Evolutionary conservation across 2,329 filamentous ascomycete genomes (phyloP), one percentile per base, ranked within the genome.

Genomic region (Elsinoe necatrix): DNA sequence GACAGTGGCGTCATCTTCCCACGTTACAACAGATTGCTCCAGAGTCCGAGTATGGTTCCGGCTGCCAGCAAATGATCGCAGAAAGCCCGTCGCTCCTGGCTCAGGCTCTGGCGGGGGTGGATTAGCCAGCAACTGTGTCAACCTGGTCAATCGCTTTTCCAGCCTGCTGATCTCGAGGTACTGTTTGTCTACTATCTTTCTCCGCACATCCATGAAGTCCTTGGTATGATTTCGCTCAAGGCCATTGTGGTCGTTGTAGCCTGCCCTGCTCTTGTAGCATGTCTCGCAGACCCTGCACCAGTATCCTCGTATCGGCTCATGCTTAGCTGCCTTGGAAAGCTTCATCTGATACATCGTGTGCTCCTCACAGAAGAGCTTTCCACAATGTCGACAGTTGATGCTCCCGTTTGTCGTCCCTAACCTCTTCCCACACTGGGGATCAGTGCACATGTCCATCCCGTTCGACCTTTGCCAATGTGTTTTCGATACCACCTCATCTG

Each of bases 291-390:
- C 92, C 54, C 93, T 77, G 64, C 89, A 95, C 93, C 93, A 98
- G 63, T 89, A 81, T 6, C 93, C 93, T 60, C 92, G 78, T 1
- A 93, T 82, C 0, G 93, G 92, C 61, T 98, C 93, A 71, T 96
- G 89, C 58, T 85, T 81, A 3, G 93, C 93, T 27, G 90, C 86
- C 56, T 91, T 80, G 7, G 91, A 95, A 9, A 98, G 78, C 75
- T 95, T 96, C 87, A 97, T 97, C 74, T 98, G 92, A 68, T 97
- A 98, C 91, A 98, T 95, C 54, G 93, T 97, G 69, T 98, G 93
- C 64, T 92, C 88, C 67, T 97, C 93, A 71, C 93, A 98, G 68
- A 97, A 98, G 39, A 98, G 74, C 64, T 86, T 85, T 5, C 93
- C 93, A 66, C 93, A 98, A 61, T 91, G 89, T 61, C 93, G 81